These are phyloP conservation scores for Stachybotrys chlorohalonatus DNA, from an alignment of 2,329 filamentous ascomycete genomes.

Conservation along the genomic window DNA sequence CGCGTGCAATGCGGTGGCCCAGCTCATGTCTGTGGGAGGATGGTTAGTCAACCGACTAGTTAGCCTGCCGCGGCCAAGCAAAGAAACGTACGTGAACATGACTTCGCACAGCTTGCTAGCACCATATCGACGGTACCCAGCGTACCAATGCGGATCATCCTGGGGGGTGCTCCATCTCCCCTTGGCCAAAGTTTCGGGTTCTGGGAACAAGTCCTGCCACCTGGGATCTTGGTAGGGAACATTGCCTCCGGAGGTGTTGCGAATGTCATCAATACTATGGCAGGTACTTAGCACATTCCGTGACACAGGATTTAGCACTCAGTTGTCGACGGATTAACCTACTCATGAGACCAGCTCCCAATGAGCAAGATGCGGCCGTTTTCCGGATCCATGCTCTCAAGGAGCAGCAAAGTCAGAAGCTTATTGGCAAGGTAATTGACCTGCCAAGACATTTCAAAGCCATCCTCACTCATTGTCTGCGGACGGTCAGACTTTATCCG, in stretches of 20 bases:
- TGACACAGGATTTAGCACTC: background rate
- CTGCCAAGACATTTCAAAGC: constrained; percentile 23
- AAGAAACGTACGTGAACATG: constrained; percentile 11
- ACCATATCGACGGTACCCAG: constrained; percentile 26
- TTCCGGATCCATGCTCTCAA: constrained; percentile 21
- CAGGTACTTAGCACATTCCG: background rate
- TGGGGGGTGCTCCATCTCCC: constrained; percentile 22
- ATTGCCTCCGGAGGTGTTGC: background rate
- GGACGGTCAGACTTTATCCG: background rate
- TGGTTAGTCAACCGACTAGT: background rate
- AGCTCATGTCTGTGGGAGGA: constrained; percentile 19
- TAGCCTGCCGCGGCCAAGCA: background rate
- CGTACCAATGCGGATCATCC: constrained; percentile 15
- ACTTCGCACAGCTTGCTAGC: constrained; percentile 28
- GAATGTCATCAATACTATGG: background rate
- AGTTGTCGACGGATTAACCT: constrained; percentile 4
- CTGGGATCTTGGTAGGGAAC: background rate
- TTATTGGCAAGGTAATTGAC: constrained; percentile 23
- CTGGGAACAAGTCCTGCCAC: constrained; percentile 5
- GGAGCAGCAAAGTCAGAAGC: constrained; percentile 17
- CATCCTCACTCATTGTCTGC: constrained; percentile 18
- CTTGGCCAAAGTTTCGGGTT: constrained; percentile 18
- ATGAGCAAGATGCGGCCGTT: constrained; percentile 18
- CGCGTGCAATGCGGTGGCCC: constrained; percentile 18
- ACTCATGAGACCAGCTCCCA: constrained; percentile 26